Conservation (phyloP, 1,284 basidiomycete species). For the Apiotrichum siamense region DNA sequence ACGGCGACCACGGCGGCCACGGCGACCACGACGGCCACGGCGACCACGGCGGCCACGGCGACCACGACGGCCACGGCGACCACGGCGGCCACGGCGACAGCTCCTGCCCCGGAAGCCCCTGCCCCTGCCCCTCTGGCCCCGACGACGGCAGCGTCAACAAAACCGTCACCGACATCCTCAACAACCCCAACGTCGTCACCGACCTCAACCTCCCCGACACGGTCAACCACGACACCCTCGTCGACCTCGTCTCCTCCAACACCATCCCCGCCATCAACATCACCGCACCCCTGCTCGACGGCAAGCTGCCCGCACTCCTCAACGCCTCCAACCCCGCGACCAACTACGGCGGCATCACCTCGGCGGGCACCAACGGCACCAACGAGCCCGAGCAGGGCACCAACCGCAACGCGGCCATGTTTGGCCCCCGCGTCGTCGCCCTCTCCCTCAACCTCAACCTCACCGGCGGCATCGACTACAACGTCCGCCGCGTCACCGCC, state of each 20-base stretch:
- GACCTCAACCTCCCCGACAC: neutral
- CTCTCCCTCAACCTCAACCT: neutral
- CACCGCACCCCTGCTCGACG: constrained; percentile 1
- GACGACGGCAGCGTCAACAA: neutral
- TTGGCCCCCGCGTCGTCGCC: neutral
- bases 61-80: neutral
- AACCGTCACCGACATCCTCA: neutral
- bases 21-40: neutral
- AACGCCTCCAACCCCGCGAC: constrained; percentile 3
- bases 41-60: neutral
- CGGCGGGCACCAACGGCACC: neutral
- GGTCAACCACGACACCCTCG: constrained; percentile 1
- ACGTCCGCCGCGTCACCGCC: constrained; percentile 3
- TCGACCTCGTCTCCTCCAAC: constrained; percentile 2
- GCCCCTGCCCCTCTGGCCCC: neutral
- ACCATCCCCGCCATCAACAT: constrained; percentile 5
- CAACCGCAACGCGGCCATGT: constrained; percentile 4
- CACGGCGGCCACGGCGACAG: neutral
- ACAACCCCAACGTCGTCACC: constrained; percentile 2
- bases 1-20: neutral
- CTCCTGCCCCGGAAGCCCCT: too few relatives aligned
- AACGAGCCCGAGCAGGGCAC: constrained; percentile 9
- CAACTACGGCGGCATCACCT: constrained; percentile 1
- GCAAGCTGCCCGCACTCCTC: neutral
- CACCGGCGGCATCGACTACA: constrained; percentile 9